phyloP scores from a whole-genome alignment of 257 asterid genomes.

The Fraxinus americana region DNA sequence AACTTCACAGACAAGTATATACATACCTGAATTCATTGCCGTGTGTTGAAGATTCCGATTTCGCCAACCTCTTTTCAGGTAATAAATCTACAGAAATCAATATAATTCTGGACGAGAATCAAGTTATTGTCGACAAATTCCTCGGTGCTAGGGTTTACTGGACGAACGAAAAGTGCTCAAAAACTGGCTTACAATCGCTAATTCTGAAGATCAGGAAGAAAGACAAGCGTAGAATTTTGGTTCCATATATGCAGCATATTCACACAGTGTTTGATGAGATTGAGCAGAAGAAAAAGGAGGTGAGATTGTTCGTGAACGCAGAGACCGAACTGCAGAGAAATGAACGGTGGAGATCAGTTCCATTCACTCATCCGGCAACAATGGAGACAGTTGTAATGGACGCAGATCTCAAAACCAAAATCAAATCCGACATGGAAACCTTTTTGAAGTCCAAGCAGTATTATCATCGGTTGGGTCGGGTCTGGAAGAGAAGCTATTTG shows the following conservation, averaged over 20 bases:
- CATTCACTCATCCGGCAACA: constrained; percentile 84
- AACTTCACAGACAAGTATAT: constrained; percentile 56
- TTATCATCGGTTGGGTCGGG: constrained; percentile 78
- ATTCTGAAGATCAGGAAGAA: constrained; percentile 61
- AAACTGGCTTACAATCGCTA: constrained; percentile 40
- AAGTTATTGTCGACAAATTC: constrained; percentile 56
- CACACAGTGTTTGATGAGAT: constrained; percentile 69
- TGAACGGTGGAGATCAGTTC: constrained; percentile 76
- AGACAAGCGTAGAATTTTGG: constrained; percentile 72
- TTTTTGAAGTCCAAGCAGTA: constrained; percentile 76
- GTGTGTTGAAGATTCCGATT: constrained; percentile 73
- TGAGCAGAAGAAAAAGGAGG: constrained; percentile 70
- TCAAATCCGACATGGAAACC: constrained; percentile 72
- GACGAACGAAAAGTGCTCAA: constrained; percentile 47
- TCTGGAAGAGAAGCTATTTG: constrained; percentile 91
- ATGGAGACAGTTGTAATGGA: constrained; percentile 88
- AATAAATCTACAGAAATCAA: constrained; percentile 65
- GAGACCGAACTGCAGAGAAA: constrained; percentile 47
- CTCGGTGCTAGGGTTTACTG: constrained; percentile 75
- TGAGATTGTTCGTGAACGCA: constrained; percentile 59
- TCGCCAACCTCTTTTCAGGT: constrained; percentile 75
- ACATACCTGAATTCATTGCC: constrained; percentile 80
- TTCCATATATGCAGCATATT: constrained; percentile 69
- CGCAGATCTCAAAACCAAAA: constrained; percentile 70
- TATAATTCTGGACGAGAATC: constrained; percentile 61